These are phyloP conservation scores for Articulospora tetracladia DNA, from an alignment of 495 filamentous ascomycete species.

Conservation along the genomic window DNA sequence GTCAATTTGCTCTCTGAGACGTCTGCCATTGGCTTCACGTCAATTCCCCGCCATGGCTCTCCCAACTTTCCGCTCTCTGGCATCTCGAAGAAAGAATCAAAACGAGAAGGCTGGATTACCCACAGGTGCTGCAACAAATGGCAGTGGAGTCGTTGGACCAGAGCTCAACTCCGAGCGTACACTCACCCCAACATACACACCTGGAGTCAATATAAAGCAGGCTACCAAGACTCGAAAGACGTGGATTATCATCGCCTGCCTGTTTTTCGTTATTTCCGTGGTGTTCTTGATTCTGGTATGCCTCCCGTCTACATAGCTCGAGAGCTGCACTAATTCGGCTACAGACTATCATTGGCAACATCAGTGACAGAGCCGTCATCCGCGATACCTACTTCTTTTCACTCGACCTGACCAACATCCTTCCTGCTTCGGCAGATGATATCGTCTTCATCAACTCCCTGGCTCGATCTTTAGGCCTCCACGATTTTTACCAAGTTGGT, in stretches of 20 bases:
- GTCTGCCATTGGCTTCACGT: neutral
- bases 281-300: slow-evolving; percentile 71
- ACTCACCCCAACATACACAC: slow-evolving; percentile 7
- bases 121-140: neutral
- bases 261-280: slow-evolving; percentile 68
- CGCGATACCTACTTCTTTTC: slow-evolving; percentile 75
- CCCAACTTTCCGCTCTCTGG: slow-evolving; percentile 26
- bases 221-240: slow-evolving; percentile 53
- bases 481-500: slow-evolving; percentile 93
- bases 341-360: slow-evolving; percentile 67
- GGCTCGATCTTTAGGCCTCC: slow-evolving; percentile 80
- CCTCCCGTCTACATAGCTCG: neutral
- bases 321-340: slow-evolving; percentile 4
- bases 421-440: slow-evolving; percentile 65
- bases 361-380: slow-evolving; percentile 53
- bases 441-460: slow-evolving; percentile 72
- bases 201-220: slow-evolving; percentile 36
- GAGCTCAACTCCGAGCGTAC: slow-evolving; percentile 13
- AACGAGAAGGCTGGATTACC: slow-evolving; percentile 9
- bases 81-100: slow-evolving; percentile 13
- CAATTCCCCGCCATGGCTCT: slow-evolving; percentile 20
- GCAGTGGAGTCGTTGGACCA: slow-evolving; percentile 7
- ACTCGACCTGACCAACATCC: slow-evolving; percentile 78
- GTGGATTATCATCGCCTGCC: slow-evolving; percentile 55
- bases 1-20: neutral